A percentile compares a stretch with the other conserved stretches of the same genome.
These are phyloP conservation scores for Megacollybia marginata DNA, from an alignment of 768 basidiomycete species.

Conservation along the genomic window DNA sequence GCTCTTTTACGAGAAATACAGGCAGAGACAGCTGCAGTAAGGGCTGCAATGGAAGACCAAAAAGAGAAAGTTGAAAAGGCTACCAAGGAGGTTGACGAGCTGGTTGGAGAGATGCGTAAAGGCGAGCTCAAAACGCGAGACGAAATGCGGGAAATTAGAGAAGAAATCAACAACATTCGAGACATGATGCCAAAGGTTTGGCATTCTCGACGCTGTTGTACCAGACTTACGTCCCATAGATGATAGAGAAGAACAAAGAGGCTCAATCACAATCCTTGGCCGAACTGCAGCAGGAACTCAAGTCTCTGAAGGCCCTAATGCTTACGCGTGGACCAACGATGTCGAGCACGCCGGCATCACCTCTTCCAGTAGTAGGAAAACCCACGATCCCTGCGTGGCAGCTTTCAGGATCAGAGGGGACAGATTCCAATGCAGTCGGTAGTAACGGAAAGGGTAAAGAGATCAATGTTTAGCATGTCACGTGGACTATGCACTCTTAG, in stretches of 20 bases:
- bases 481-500: too few species aligned
- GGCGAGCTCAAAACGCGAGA: constrained; percentile 74
- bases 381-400: constrained; percentile 93
- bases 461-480: too few species aligned
- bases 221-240: constrained; percentile 37
- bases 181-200: constrained; percentile 89
- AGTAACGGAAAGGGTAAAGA: constrained; percentile 58
- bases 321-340: constrained; percentile 59
- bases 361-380: constrained; percentile 46
- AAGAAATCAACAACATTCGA: constrained; percentile 83
- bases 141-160: constrained; percentile 87
- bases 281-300: constrained; percentile 90
- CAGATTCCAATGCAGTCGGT: neutral
- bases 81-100: constrained; percentile 63
- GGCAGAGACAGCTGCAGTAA: constrained; percentile 64
- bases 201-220: constrained; percentile 1
- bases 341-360: constrained; percentile 40
- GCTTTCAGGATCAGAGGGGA: constrained; percentile 35
- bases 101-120: constrained; percentile 68
- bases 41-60: constrained; percentile 70
- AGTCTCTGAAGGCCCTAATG: constrained; percentile 86
- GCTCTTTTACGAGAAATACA: constrained; percentile 76
- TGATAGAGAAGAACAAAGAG: constrained; percentile 92
- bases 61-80: constrained; percentile 63
- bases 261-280: constrained; percentile 73